Base-by-base conservation (phyloP, 2,329 filamentous ascomycete genomes). In the Beauveria varroae region DNA sequence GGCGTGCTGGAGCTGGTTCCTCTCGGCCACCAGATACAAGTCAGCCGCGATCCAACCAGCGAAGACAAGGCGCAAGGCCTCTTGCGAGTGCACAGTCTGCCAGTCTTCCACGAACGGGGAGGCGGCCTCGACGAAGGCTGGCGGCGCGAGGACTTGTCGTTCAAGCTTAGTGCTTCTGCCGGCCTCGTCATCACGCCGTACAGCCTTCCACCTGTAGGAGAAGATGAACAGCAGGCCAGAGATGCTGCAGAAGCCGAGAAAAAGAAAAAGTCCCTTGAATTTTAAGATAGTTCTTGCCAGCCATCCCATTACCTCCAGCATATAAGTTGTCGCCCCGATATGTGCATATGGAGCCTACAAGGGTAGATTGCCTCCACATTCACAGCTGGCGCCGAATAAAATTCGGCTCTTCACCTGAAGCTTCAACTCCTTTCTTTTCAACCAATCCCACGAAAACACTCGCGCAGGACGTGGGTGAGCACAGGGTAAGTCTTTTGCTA, bases 151-250 rank as follows among this genome's bases (percentile, higher is more conserved):
- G 92, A 97, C 74, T 83, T 96, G 74, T 92, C 92, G 5, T 99
- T 99, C 73, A 93, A 87, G 63, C 76, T 99, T 57, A 96, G 91
- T 72, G 82, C 91, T 68, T 82, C 84, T 3, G 87, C 84, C 67
- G 93, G 91, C 57, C 86, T 99, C 66, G 83, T 91, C 44, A 91
- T 99, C 65, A 90, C 88, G 68, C 91, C 92, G 0, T 97, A 92
- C 74, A 95, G 89, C 71, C 78, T 99, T 49, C 95, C 95, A 28
- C 95, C 95, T 0, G 79, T 93, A 46, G 90, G 92, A 60, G 91
- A 89, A 2, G 91, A 92, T 65, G 76, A 78, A 30, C 74, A 75
- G 16, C 53, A 64, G 7, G 56, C 61, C 9, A 67, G 73, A 70
- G 61, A 71, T 74, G 44, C 71, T 69, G 59, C 71, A 74, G 43